Percentiles rank a stretch among this genome's conserved stretches.
Conservation (phyloP, 1,139 yeast species). For the Lizanozyma gosingica region DNA sequence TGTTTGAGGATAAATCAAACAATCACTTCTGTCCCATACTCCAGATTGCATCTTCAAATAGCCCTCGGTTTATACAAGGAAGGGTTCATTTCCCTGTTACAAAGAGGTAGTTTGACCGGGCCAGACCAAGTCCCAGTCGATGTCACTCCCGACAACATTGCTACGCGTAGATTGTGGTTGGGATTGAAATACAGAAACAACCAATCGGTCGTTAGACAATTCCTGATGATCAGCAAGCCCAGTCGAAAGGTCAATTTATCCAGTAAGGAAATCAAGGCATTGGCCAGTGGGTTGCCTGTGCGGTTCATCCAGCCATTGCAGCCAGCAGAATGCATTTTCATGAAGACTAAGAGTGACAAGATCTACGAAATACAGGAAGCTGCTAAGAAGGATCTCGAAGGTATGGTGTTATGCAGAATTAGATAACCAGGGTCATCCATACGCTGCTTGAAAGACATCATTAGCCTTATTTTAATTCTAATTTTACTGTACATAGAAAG, state of each 20-base stretch:
- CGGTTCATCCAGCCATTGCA: slow-evolving; percentile 73
- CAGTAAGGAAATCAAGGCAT: slow-evolving; percentile 54
- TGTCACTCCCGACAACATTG: slow-evolving; percentile 79
- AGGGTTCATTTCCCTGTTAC: slow-evolving; percentile 80
- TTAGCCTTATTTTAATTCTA: not conserved
- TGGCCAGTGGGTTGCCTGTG: slow-evolving; percentile 70
- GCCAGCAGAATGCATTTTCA: slow-evolving; percentile 83
- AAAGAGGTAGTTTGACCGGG: slow-evolving; percentile 82
- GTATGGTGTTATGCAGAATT: slow-evolving; percentile 78
- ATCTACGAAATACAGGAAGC: slow-evolving; percentile 79
- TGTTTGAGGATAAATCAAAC: slow-evolving; percentile 70
- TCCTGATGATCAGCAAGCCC: slow-evolving; percentile 77
- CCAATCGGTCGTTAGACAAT: slow-evolving; percentile 63
- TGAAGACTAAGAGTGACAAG: slow-evolving; percentile 43
- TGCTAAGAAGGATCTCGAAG: slow-evolving; percentile 60
- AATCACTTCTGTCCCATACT: slow-evolving; percentile 75
- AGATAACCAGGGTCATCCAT: slow-evolving; percentile 21
- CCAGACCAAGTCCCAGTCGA: slow-evolving; percentile 73
- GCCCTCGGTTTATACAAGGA: slow-evolving; percentile 81
- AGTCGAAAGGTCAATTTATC: slow-evolving; percentile 63
- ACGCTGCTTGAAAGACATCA: not conserved
- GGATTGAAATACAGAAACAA: slow-evolving; percentile 83
- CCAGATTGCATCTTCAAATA: slow-evolving; percentile 73
- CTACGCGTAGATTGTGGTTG: slow-evolving; percentile 85
- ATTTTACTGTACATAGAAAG: not conserved